phyloP scores from a whole-genome alignment of 192 early-diverging fungal genomes.

The Backusella liffmaniae region DNA sequence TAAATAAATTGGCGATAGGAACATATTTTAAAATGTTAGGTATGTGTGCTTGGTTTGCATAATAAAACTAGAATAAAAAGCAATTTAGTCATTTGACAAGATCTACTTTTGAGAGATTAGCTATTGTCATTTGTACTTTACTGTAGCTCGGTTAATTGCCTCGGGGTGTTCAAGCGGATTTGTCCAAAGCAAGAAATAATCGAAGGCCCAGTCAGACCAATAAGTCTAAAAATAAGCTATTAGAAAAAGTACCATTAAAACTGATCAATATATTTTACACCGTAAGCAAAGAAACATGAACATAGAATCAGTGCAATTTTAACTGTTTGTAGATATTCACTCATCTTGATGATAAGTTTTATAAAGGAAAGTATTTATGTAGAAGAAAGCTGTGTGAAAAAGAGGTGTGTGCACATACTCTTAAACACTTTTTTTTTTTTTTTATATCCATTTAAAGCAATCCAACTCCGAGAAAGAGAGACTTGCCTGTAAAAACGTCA shows the following conservation, averaged over 20 bases:
- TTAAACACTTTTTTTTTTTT: not conserved
- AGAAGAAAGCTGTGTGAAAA: not conserved
- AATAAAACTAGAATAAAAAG: conserved; percentile 19
- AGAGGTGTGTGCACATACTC: not conserved
- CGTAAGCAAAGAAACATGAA: conserved; percentile 28
- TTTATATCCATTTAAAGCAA: not conserved
- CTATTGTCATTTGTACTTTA: conserved; percentile 3
- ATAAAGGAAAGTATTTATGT: not conserved
- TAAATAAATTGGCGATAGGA: conserved; percentile 18
- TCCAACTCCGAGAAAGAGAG: not conserved
- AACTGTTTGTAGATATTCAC: conserved; percentile 7
- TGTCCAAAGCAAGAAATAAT: conserved; percentile 30
- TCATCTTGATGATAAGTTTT: not conserved
- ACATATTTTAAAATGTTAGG: conserved; percentile 27
- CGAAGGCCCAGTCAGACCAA: conserved; percentile 34
- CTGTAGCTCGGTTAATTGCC: conserved; percentile 21
- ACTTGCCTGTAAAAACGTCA: not conserved
- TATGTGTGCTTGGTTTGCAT: conserved; percentile 21
- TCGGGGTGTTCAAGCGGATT: conserved; percentile 18
- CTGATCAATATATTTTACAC: conserved; percentile 2
- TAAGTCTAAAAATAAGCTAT: conserved; percentile 5
- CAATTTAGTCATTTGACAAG: not conserved
- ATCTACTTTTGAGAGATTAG: not conserved
- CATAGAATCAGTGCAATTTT: conserved; percentile 24
- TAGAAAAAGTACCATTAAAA: not conserved